Base-by-base conservation (phyloP, 2,329 filamentous ascomycete genomes). In the Dactylellina sp. region DNA sequence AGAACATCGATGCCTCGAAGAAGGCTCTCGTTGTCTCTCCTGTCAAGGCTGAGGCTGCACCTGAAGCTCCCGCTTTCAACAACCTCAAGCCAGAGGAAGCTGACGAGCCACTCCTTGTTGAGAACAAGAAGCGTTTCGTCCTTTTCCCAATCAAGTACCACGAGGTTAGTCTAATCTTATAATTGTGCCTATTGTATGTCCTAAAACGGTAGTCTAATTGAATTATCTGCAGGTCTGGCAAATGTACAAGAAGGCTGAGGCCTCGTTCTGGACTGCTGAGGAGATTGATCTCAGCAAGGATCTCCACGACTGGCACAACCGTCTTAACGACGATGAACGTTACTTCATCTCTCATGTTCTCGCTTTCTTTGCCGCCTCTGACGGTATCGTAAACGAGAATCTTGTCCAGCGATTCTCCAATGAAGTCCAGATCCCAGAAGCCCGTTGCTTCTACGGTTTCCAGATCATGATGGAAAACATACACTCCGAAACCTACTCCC, bases 381-480 rank as follows among this genome's bases (percentile, higher is more conserved):
- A 99, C 80, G 95, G 95, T 81, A 99, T 99, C 78, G 95, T 99
- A 86, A 99, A 99, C 82, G 95, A 99, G 88, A 99, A 99, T 86
- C 87, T 99, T 22, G 89, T 99, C 74, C 93, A 98, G 88, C 92
- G 95, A 76, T 99, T 99, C 89, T 96, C 92, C 80, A 89, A 88
- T 77, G 95, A 99, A 84, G 94, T 99, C 28, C 95, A 99, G 84
- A 89, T 98, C 71, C 94, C 95, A 9, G 95, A 99, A 84, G 95
- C 95, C 77, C 93, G 95, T 80, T 99, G 95, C 89, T 99, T 99
- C 87, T 99, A 99, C 83, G 95, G 95, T 77, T 99, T 99, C 88
- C 95, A 99, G 86, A 98, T 98, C 85, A 99, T 99, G 95, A 98
- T 99, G 92, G 95, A 99, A 87, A 99, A 99, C 85, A 97, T 99